Conservation (phyloP, 805 yeast genomes). For the Candida ponderosae region DNA sequence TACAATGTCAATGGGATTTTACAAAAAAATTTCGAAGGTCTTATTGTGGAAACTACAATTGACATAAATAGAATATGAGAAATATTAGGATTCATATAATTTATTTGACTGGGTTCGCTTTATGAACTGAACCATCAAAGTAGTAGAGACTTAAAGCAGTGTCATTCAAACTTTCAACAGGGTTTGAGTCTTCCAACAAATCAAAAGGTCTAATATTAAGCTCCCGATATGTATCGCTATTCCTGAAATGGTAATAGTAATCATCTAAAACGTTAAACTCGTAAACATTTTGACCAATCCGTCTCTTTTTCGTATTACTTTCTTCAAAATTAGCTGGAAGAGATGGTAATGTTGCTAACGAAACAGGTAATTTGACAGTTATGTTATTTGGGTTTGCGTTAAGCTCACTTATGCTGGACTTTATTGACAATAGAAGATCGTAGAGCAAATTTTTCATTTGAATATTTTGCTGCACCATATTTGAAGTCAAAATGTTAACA, state of each 20-base stretch:
- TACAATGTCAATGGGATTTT: constrained; percentile 40
- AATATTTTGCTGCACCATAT: constrained; percentile 34
- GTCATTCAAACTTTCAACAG: constrained; percentile 40
- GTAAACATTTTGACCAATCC: constrained; percentile 11
- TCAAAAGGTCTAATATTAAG: constrained; percentile 44
- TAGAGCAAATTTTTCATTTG: constrained; percentile 49
- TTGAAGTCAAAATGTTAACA: constrained; percentile 36
- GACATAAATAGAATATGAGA: constrained; percentile 29
- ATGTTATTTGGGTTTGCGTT: constrained; percentile 18
- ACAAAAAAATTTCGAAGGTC: constrained; percentile 23
- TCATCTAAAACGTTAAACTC: constrained; percentile 12
- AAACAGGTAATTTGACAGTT: constrained; percentile 17
- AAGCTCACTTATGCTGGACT: constrained; percentile 23
- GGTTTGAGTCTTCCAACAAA: constrained; percentile 48
- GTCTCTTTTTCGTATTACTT: not conserved
- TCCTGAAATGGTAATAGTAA: constrained; percentile 20
- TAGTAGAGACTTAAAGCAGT: constrained; percentile 44
- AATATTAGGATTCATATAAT: too few relatives aligned
- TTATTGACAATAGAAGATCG: constrained; percentile 50
- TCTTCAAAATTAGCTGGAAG: constrained; percentile 8
- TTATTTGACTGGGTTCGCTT: constrained; percentile 29
- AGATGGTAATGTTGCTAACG: constrained; percentile 16
- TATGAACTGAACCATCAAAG: constrained; percentile 44
- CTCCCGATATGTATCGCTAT: constrained; percentile 23
- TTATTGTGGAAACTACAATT: constrained; percentile 32